Conservation (phyloP, 192 early-diverging fungal species). For the Coemansia sp. region DNA sequence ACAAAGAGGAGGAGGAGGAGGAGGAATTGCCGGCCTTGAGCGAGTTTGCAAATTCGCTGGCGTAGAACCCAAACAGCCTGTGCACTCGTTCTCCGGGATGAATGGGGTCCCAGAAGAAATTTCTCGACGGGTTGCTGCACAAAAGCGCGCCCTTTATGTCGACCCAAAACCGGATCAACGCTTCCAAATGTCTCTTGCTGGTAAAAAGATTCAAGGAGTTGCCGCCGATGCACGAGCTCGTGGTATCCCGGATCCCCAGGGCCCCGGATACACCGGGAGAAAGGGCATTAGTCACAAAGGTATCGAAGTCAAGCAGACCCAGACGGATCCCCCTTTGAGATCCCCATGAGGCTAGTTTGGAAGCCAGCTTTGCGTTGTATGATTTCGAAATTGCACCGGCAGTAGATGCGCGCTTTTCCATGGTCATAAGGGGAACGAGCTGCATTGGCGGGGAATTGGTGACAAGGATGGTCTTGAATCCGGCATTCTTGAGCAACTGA, state of each 20-base stretch:
- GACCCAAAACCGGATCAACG: background rate
- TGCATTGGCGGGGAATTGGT: slow-evolving; percentile 16
- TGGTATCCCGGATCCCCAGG: slow-evolving; percentile 11
- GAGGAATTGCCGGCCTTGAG: background rate
- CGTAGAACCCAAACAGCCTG: slow-evolving; percentile 32
- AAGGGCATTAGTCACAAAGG: slow-evolving; percentile 11
- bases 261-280: background rate
- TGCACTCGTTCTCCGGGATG: slow-evolving; percentile 26
- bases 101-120: slow-evolving; percentile 33
- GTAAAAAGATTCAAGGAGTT: slow-evolving; percentile 10
- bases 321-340: background rate
- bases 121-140: slow-evolving; percentile 7
- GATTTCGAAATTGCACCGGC: slow-evolving; percentile 6
- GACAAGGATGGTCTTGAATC: slow-evolving; percentile 19
- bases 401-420: background rate
- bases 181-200: background rate
- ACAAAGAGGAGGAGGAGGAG: background rate
- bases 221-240: slow-evolving; percentile 18
- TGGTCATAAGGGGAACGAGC: slow-evolving; percentile 7
- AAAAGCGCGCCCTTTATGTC: background rate
- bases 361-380: slow-evolving; percentile 14
- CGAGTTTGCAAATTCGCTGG: slow-evolving; percentile 2
- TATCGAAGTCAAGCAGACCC: slow-evolving; percentile 11
- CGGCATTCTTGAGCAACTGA: background rate
- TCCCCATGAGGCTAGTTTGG: slow-evolving; percentile 1